A percentile compares a stretch with the other conserved stretches of the same genome.
phyloP scores from a whole-genome alignment of 208 protist genomes.

The Acanthamoeba culbertsoni region DNA sequence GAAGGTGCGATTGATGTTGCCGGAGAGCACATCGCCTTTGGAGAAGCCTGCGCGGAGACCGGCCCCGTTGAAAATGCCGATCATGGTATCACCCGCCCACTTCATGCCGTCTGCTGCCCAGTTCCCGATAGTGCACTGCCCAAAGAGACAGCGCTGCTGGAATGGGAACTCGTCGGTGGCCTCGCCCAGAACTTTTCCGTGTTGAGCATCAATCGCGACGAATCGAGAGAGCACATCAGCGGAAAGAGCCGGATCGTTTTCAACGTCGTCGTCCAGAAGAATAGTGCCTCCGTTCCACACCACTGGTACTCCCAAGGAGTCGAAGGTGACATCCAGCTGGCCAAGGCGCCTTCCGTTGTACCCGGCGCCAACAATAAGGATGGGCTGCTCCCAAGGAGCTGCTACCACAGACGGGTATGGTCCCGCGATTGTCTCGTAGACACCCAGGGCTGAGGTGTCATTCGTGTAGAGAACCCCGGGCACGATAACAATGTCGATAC shows the following conservation, averaged over 20 bases:
- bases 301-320: neutral
- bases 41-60: neutral
- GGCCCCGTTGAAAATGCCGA: slow-evolving; percentile 5
- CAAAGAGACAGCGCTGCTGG: slow-evolving; percentile 30
- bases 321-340: neutral
- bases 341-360: slow-evolving; percentile 8
- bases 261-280: neutral
- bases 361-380: neutral
- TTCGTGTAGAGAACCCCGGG: slow-evolving; percentile 16
- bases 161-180: neutral
- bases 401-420: neutral
- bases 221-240: neutral
- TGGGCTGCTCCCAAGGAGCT: neutral
- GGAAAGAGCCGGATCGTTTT: neutral
- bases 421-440: neutral
- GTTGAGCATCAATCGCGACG: neutral
- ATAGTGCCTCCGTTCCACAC: neutral
- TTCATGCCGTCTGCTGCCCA: slow-evolving; percentile 1
- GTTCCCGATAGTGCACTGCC: slow-evolving; percentile 39
- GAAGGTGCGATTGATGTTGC: neutral
- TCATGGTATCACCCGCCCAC: neutral
- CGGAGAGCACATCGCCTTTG: neutral
- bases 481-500: slow-evolving; percentile 48
- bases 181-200: neutral
- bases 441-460: neutral